Percentiles rank a stretch among this genome's conserved stretches.
These are phyloP conservation scores for Corchorus capsularis DNA, from an alignment of 345 rosid species.

Conservation along the genomic window DNA sequence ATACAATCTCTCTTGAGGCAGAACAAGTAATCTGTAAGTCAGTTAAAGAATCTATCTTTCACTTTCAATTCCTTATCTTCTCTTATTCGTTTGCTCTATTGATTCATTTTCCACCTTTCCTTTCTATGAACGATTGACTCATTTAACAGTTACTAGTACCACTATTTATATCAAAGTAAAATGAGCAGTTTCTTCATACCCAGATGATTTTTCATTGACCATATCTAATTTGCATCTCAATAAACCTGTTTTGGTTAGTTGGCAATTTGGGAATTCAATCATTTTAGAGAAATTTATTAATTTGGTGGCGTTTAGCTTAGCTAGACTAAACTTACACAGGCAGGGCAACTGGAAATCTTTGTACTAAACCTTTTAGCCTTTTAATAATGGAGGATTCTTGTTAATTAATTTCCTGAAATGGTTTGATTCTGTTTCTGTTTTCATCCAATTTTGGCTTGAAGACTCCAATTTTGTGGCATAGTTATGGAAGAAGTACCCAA, in stretches of 20 bases:
- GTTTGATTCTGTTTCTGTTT: not conserved
- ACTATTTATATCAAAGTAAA: not conserved
- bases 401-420: not conserved
- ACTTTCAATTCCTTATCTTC: too few relatives aligned
- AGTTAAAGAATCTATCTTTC: not conserved
- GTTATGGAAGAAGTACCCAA: slow-evolving; percentile 53
- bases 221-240: not conserved
- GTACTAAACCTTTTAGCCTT: not conserved
- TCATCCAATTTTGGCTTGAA: slow-evolving; percentile 16
- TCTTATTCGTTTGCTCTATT: not conserved
- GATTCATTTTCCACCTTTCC: slow-evolving; percentile 4
- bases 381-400: not conserved
- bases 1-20: not conserved
- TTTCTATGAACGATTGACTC: not conserved
- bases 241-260: not conserved
- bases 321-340: not conserved
- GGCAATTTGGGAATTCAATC: not conserved
- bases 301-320: not conserved
- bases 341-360: not conserved
- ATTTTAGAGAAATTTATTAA: not conserved
- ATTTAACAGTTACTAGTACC: not conserved
- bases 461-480: not conserved
- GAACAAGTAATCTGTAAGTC: not conserved
- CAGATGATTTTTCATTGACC: not conserved
- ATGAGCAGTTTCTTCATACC: not conserved